These are phyloP conservation scores for Magnolia officinalis DNA, from an alignment of 164 flowering plant species.

Conservation along the genomic window DNA sequence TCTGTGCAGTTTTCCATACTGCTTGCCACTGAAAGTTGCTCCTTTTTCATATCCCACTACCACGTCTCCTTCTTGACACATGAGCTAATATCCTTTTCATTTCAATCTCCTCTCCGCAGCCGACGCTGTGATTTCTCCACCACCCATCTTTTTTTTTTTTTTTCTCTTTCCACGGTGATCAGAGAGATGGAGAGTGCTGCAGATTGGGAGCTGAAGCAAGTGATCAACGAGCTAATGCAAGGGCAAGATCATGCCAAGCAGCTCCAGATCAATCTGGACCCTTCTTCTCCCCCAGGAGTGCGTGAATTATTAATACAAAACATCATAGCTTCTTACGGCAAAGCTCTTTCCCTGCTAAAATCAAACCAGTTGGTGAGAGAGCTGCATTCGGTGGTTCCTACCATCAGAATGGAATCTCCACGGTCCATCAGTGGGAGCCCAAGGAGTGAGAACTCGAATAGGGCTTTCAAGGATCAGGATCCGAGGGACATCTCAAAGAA, in stretches of 20 bases:
- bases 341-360: slow-evolving; percentile 38
- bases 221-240: slow-evolving; percentile 48
- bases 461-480: slow-evolving; percentile 29
- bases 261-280: slow-evolving; percentile 39
- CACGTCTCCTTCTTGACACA: not conserved
- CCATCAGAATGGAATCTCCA: slow-evolving; percentile 44
- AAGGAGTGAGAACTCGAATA: slow-evolving; percentile 45
- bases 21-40: not conserved
- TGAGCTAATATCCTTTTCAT: too few species aligned
- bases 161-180: not conserved
- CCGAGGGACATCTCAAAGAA: slow-evolving; percentile 30
- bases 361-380: not conserved
- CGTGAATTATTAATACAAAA: slow-evolving; percentile 29
- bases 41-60: not conserved
- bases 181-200: slow-evolving; percentile 30
- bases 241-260: slow-evolving; percentile 49
- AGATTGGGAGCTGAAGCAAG: slow-evolving; percentile 29
- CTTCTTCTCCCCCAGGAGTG: slow-evolving; percentile 28
- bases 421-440: slow-evolving; percentile 58
- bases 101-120: not conserved
- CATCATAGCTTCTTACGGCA: slow-evolving; percentile 42
- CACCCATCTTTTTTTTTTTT: not conserved
- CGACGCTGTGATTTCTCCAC: not conserved
- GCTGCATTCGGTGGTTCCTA: not conserved
- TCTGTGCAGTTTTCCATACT: not conserved